Conservation (phyloP, 345 rosid species). For the Raphanus raphanistrum region DNA sequence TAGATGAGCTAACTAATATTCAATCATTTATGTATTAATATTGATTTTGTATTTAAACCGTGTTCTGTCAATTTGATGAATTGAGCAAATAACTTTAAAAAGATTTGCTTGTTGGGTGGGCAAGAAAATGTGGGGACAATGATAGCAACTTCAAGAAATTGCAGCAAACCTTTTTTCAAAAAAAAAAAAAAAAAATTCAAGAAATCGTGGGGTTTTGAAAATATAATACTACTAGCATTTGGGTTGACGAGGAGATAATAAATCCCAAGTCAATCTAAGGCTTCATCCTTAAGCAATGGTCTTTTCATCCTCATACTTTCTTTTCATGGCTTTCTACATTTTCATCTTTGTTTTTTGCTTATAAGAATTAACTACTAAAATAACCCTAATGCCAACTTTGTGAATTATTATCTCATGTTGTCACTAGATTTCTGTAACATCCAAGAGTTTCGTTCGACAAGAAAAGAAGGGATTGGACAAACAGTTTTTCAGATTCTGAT, state of each 20-base stretch:
- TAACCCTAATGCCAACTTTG: not conserved
- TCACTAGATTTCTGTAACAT: slow-evolving; percentile 64
- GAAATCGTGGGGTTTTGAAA: slow-evolving; percentile 22
- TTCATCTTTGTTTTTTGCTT: slow-evolving; percentile 1
- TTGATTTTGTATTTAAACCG: slow-evolving; percentile 9
- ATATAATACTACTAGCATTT: slow-evolving; percentile 14
- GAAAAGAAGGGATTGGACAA: slow-evolving; percentile 48
- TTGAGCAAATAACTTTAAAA: not conserved
- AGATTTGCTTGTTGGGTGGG: slow-evolving; percentile 34
- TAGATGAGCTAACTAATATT: slow-evolving; percentile 25
- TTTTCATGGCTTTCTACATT: slow-evolving; percentile 4
- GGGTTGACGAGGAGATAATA: slow-evolving; percentile 27
- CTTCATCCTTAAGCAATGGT: slow-evolving; percentile 29
- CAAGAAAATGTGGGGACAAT: slow-evolving; percentile 32
- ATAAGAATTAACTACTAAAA: not conserved
- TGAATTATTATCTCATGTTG: not conserved
- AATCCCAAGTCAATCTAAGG: slow-evolving; percentile 11
- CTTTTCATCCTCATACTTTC: not conserved
- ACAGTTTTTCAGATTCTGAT: slow-evolving; percentile 62
- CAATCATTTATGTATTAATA: slow-evolving; percentile 1
- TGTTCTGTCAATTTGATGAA: slow-evolving; percentile 21
- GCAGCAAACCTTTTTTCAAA: no score
- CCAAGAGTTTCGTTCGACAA: slow-evolving; percentile 48
- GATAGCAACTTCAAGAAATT: slow-evolving; percentile 36
- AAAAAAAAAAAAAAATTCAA: slow-evolving; percentile 1